Conservation (phyloP, 352 stramenopile species). For the Globisporangium camurandrum region DNA sequence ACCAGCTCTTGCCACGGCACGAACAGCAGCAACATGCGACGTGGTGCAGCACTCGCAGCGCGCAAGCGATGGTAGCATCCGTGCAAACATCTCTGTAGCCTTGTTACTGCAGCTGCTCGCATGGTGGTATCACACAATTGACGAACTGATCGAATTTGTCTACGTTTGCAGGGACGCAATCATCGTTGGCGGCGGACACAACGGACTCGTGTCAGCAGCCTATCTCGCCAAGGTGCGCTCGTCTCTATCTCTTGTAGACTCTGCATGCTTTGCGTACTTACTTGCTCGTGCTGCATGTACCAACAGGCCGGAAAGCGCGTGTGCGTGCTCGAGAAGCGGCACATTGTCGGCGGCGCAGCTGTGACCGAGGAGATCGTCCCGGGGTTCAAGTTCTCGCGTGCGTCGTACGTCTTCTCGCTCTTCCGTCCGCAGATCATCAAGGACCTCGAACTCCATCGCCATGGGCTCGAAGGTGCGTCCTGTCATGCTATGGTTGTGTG, state of each 20-base stretch:
- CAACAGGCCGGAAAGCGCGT: conserved; percentile 72
- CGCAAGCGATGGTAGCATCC: conserved; percentile 32
- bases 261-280: not conserved
- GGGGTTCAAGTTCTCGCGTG: conserved; percentile 87
- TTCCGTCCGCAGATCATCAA: conserved; percentile 87
- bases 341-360: conserved; percentile 82
- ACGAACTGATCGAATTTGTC: no score
- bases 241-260: no score
- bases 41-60: conserved; percentile 12
- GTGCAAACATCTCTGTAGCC: not conserved
- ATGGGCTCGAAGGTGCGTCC: conserved; percentile 61
- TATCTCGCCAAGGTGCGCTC: conserved; percentile 84
- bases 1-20: no score
- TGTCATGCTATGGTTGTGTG: not conserved
- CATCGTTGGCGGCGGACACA: conserved; percentile 85
- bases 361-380: conserved; percentile 90
- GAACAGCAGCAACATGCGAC: conserved; percentile 8
- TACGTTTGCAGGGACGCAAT: conserved; percentile 82
- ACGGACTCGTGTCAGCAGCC: conserved; percentile 82
- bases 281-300: not conserved
- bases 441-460: conserved; percentile 72
- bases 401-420: conserved; percentile 88
- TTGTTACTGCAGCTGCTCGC: no score
- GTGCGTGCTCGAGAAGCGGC: conserved; percentile 82
- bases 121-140: no score